phyloP scores from a whole-genome alignment of 441 rosid genomes.

The Gossypium davidsonii region DNA sequence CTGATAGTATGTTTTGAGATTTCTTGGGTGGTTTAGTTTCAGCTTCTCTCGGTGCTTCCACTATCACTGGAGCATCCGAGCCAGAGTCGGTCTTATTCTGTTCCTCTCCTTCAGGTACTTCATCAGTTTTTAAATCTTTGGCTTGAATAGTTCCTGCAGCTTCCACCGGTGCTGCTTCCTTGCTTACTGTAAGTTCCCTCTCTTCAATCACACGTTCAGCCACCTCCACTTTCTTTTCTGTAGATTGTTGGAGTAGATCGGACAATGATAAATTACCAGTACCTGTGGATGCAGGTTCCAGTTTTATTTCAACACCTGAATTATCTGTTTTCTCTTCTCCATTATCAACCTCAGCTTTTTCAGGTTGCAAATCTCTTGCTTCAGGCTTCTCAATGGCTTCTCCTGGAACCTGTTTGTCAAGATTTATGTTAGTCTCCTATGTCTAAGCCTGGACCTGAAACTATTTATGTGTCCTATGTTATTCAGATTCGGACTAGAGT shows the following conservation, averaged over 20 bases:
- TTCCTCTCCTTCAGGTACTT: constrained; percentile 37
- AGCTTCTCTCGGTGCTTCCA: constrained; percentile 54
- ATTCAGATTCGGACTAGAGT: not conserved
- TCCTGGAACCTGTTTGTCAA: constrained; percentile 19
- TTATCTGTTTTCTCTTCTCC: constrained; percentile 16
- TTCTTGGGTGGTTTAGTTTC: constrained; percentile 59
- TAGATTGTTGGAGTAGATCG: constrained; percentile 28
- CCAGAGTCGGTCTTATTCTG: constrained; percentile 45
- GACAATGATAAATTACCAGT: constrained; percentile 23
- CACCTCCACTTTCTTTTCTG: constrained; percentile 18
- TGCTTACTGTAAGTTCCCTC: constrained; percentile 18
- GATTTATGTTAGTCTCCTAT: constrained; percentile 12
- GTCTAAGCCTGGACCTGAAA: constrained; percentile 12
- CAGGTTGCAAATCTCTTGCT: constrained; percentile 22
- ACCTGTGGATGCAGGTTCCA: constrained; percentile 8
- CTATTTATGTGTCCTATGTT: not conserved
- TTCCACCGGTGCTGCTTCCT: constrained; percentile 20
- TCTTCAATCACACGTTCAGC: constrained; percentile 23
- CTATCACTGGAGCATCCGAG: constrained; percentile 55
- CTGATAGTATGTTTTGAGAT: constrained; percentile 70
- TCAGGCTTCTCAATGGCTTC: constrained; percentile 27
- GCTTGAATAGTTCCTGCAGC: constrained; percentile 22
- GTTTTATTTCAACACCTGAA: constrained; percentile 11
- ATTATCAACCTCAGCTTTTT: constrained; percentile 15
- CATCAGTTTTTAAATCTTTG: constrained; percentile 41